Evolutionary conservation across 345 rosid species (phyloP), one percentile per base, ranked within the genome.

Genomic region (Eucalyptus grandis): DNA sequence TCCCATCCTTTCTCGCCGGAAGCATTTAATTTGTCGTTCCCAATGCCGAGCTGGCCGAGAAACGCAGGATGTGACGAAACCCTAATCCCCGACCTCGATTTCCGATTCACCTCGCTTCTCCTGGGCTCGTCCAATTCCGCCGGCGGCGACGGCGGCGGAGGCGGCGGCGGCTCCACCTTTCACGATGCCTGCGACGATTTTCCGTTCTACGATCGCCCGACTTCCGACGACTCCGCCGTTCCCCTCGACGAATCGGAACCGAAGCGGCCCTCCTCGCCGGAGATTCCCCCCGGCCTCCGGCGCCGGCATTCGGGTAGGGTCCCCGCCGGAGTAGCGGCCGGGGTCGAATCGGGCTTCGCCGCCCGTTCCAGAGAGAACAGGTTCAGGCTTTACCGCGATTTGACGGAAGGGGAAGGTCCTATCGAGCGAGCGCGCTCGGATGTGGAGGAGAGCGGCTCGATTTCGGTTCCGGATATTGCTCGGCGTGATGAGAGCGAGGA

Each of bases 161-260:
- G 40, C 40, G 40, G 40, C 43, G 43, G 5, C 46, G 93, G 88
- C 54, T 91, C 91, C 69, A 86, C 15, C 46, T 97, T 98, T 91
- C 87, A 89, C 83, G 99, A 95, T 88, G 95, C 98, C 2, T 88
- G 87, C 26, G 98, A 94, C 67, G 94, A 95, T 40, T 96, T 95
- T 86, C 93, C 93, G 5, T 94, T 93, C 54, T 77, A 91, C 92
- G 96, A 95, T 88, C 93, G 94, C 93, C 43, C 5, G 22, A 40
- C 80, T 67, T 22, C 80, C 43, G 43, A 67, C 80, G 80, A 16
- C 80, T 16, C 80, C 80, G 8, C 56, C 92, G 13, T 44, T 89
- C 49, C 43, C 37, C 34, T 88, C 51, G 91, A 90, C 53, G 89
- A 89, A 90, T 89, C 92, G 27, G 91, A 90, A 30, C 91, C 87